Evolutionary conservation across 108 stramenopile genomes (phyloP), one percentile per base, ranked within the genome.

Genomic region (Nannochloropsis granulata): DNA sequence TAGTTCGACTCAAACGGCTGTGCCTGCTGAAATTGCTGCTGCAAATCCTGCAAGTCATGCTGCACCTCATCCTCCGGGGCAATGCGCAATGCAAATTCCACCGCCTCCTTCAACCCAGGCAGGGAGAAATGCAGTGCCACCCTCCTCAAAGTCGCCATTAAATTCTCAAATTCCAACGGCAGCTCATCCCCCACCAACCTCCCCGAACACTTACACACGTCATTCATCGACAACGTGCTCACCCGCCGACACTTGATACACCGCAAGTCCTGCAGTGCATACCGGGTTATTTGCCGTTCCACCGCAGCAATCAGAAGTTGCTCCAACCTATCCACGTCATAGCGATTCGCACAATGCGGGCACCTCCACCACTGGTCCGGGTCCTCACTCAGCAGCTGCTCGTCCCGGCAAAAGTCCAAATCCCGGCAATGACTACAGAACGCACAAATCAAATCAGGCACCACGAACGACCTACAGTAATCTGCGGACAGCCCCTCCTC

Each of bases 261-360:
- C 43, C 94, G 93, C 79, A 97, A 83, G 89, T 99, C 98, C 88
- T 99, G 97, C 79, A 96, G 86, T 86, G 95, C 95, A 86, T 95
- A 97, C 46, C 94, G 94, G 21, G 92, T 83, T 81, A 93, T 83
- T 78, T 91, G 93, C 42, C 90, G 88, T 44, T 96, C 89, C 8
- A 94, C 90, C 26, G 92, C 91, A 78, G 92, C 92, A 12, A 97
- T 91, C 25, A 99, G 93, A 13, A 92, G 92, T 10, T 88, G 83
- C 89, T 99, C 96, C 26, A 99, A 92, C 12, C 90, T 88, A 78
- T 83, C 92, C 5, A 81, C 84, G 82, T 96, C 93, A 89, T 96
- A 95, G 13, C 90, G 91, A 83, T 90, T 93, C 23, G 92, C 92
- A 90, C 98, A 98, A 81, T 94, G 92, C 81, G 88, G 90, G 86